Evolutionary conservation across 495 filamentous ascomycete species (phyloP).

Genomic region (Podospora pseudocomata): DNA sequence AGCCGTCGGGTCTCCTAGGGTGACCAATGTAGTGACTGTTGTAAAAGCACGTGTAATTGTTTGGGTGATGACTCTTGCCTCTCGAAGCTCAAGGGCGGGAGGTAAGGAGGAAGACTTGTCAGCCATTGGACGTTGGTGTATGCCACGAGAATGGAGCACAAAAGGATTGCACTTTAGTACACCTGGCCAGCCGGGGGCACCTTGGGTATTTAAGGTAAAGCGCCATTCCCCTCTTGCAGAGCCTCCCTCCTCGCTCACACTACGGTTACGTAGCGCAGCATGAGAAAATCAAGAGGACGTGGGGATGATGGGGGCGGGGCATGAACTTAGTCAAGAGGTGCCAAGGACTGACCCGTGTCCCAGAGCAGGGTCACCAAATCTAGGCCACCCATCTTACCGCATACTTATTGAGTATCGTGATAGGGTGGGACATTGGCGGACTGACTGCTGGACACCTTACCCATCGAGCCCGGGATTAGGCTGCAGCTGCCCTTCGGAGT

Average conservation of each 20-base stretch:
- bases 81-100: background rate
- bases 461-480: background rate
- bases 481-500: background rate
- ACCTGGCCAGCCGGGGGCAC: background rate
- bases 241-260: background rate
- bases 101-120: background rate
- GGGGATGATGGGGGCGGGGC: background rate
- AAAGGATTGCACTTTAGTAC: background rate
- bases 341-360: background rate
- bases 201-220: background rate
- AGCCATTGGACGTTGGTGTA: background rate
- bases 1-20: slow-evolving; percentile 13
- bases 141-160: background rate
- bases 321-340: background rate
- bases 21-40: slow-evolving; percentile 23
- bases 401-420: background rate
- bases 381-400: background rate
- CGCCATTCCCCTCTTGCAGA: background rate
- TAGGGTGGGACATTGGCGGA: background rate
- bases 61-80: slow-evolving; percentile 21
- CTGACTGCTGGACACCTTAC: background rate
- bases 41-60: slow-evolving; percentile 21
- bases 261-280: background rate
- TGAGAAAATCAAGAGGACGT: background rate
- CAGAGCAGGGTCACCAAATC: background rate